Evolutionary conservation across 2,329 filamentous ascomycete genomes (phyloP).

Genomic region (Colletotrichum liaoningense): DNA sequence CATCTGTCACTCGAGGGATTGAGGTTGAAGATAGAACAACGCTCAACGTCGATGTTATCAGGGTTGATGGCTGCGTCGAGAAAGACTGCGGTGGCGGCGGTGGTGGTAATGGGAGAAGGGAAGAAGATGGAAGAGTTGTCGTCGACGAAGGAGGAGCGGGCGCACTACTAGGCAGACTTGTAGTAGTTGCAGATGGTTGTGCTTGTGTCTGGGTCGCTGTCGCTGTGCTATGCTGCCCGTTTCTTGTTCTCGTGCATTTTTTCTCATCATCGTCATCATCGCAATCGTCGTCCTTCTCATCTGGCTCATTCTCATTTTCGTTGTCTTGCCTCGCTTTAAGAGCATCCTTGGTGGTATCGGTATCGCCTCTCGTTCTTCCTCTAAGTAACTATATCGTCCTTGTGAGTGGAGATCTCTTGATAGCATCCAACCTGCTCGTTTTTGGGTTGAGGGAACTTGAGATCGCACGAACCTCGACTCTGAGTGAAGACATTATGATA

Average conservation of each 20-base stretch:
- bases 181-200: background rate
- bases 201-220: background rate
- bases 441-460: too few species aligned
- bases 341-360: too few species aligned
- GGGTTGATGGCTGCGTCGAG: background rate
- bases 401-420: too few species aligned
- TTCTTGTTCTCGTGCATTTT: background rate
- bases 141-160: background rate
- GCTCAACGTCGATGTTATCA: background rate
- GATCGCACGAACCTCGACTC: too few species aligned
- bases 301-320: background rate
- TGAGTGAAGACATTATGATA: too few species aligned
- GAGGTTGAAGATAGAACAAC: background rate
- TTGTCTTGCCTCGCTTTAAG: background rate
- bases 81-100: background rate
- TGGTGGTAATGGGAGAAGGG: background rate
- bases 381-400: too few species aligned
- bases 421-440: too few species aligned
- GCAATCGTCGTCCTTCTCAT: slow-evolving; percentile 9
- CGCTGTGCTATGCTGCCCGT: background rate
- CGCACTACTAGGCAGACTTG: background rate
- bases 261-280: slow-evolving; percentile 13
- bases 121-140: background rate
- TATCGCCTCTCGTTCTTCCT: background rate
- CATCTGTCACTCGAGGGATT: background rate